Conservation (phyloP, 371 early-diverging fungal species). For the Rhizopus delemar region DNA sequence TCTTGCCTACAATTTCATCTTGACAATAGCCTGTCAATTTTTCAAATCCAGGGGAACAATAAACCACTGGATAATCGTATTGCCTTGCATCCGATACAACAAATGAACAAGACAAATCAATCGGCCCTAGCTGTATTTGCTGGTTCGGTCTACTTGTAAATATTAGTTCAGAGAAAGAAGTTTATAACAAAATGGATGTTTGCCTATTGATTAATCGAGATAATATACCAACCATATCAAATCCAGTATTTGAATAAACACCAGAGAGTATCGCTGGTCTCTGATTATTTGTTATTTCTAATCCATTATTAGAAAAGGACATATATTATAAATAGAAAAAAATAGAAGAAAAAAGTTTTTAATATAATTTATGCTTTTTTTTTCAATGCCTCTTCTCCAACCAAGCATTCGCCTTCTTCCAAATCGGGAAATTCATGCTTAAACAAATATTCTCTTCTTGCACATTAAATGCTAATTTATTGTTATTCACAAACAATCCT, state of each 20-base stretch:
- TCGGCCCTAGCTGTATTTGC: slow-evolving; percentile 56
- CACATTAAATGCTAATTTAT: too few species aligned
- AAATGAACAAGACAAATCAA: slow-evolving; percentile 62
- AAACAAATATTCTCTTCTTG: too few species aligned
- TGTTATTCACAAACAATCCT: too few species aligned
- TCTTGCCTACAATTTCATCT: slow-evolving; percentile 60
- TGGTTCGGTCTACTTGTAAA: slow-evolving; percentile 42
- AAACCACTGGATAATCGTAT: slow-evolving; percentile 54
- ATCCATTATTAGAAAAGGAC: background rate
- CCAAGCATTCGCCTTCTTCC: too few species aligned
- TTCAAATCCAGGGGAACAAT: slow-evolving; percentile 60
- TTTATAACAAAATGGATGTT: background rate
- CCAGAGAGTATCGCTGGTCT: slow-evolving; percentile 20
- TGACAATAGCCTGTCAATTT: slow-evolving; percentile 59
- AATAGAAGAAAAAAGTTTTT: too few species aligned
- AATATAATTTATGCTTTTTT: too few species aligned
- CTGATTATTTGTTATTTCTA: background rate
- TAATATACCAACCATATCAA: slow-evolving; percentile 61
- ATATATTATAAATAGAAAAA: background rate
- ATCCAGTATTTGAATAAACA: slow-evolving; percentile 54
- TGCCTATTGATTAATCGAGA: slow-evolving; percentile 26
- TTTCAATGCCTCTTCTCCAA: too few species aligned
- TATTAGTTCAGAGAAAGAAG: too few species aligned
- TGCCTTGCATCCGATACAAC: slow-evolving; percentile 50
- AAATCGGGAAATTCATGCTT: too few species aligned